Percentiles rank a stretch among this genome's conserved stretches.
Conservation (phyloP, 2,329 filamentous ascomycete species). For the Akanthomyces dipterigenus region DNA sequence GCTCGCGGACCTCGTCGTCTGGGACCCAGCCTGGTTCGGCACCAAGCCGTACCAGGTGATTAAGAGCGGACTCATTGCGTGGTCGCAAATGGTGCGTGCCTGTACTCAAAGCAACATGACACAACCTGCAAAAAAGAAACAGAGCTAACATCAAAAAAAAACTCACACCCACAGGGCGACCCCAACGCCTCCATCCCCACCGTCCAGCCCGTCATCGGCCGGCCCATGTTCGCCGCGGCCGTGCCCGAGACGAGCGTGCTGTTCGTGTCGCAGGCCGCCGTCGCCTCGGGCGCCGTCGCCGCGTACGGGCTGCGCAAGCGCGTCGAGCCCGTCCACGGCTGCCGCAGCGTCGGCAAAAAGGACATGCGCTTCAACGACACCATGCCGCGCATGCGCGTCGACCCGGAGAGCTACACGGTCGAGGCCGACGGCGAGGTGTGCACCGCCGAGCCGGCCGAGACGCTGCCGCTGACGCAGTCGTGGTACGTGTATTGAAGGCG, state of each 20-base stretch:
- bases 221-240: constrained; percentile 79
- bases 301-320: constrained; percentile 72
- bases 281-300: constrained; percentile 60
- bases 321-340: constrained; percentile 71
- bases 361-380: constrained; percentile 88
- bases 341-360: constrained; percentile 67
- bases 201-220: constrained; percentile 75
- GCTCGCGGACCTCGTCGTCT: constrained; percentile 80
- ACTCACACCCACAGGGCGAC: constrained; percentile 50
- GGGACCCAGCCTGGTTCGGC: constrained; percentile 80
- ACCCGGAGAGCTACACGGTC: constrained; percentile 84
- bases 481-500: constrained; percentile 64
- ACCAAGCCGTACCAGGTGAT: constrained; percentile 75
- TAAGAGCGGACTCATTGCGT: constrained; percentile 82
- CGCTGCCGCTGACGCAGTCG: constrained; percentile 67
- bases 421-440: constrained; percentile 75
- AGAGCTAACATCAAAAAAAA: background rate
- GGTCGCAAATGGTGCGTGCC: constrained; percentile 68
- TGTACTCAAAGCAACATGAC: too few species aligned
- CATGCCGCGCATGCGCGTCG: constrained; percentile 83
- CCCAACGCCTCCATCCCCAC: constrained; percentile 71
- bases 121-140: background rate
- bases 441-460: constrained; percentile 62
- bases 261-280: constrained; percentile 71
- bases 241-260: constrained; percentile 71